phyloP scores from a whole-genome alignment of 2,329 filamentous ascomycete species.

The Ascochyta fabae region DNA sequence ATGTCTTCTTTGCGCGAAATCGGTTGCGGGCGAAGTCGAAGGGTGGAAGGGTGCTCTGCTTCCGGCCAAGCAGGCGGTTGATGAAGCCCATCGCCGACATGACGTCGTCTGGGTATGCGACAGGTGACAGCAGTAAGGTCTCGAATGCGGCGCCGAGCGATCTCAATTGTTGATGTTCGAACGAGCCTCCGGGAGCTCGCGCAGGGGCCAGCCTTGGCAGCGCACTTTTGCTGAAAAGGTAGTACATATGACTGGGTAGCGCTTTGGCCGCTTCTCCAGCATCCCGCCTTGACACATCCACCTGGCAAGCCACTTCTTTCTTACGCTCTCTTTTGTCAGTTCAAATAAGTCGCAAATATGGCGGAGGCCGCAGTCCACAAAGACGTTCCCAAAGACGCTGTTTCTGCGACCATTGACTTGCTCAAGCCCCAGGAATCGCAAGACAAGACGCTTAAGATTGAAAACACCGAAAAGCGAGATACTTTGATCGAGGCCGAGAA shows the following conservation, averaged over 20 bases:
- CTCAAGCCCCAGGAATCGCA: constrained; percentile 62
- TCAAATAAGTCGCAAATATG: constrained; percentile 30
- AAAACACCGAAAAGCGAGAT: constrained; percentile 86
- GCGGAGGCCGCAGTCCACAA: constrained; percentile 39
- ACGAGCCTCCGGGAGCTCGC: constrained; percentile 15
- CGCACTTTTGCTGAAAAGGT: constrained; percentile 28
- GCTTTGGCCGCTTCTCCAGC: constrained; percentile 16
- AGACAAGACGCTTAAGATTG: constrained; percentile 69
- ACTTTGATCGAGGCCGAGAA: constrained; percentile 83
- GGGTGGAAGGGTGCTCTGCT: constrained; percentile 45
- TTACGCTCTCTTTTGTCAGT: constrained; percentile 21
- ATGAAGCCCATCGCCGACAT: constrained; percentile 46
- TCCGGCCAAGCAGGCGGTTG: constrained; percentile 57
- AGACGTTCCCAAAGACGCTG: constrained; percentile 51
- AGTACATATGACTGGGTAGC: constrained; percentile 22
- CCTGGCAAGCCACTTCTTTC: constrained; percentile 20
- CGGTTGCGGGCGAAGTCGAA: constrained; percentile 61
- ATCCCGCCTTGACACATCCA: constrained; percentile 13
- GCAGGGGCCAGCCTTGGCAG: constrained; percentile 24
- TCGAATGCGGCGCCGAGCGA: constrained; percentile 6
- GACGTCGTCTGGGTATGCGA: constrained; percentile 8
- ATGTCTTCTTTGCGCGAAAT: constrained; percentile 72
- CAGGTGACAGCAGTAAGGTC: constrained; percentile 6
- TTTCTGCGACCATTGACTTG: constrained; percentile 59
- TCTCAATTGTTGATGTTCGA: constrained; percentile 28